Percentiles rank a stretch among this genome's conserved stretches.
phyloP scores from a whole-genome alignment of 257 asterid genomes.

The Nicotiana knightiana region DNA sequence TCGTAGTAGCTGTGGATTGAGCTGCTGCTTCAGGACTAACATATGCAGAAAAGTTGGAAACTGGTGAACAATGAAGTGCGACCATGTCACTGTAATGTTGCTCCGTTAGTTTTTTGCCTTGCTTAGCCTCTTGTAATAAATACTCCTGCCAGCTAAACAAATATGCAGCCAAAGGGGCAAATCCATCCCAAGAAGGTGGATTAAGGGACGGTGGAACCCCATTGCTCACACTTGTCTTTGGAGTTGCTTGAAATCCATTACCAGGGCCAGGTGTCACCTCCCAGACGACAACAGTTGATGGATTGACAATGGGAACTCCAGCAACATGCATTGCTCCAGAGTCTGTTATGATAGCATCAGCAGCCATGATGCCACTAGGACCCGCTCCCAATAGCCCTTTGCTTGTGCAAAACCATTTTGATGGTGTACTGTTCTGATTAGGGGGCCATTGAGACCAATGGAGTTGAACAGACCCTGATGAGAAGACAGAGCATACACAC shows the following conservation, averaged over 20 bases:
- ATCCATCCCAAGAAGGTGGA: slow-evolving; percentile 98
- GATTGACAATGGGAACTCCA: slow-evolving; percentile 97
- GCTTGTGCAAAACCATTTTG: slow-evolving; percentile 97
- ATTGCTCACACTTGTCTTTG: slow-evolving; percentile 57
- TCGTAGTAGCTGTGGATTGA: slow-evolving; percentile 82
- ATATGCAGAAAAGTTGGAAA: slow-evolving; percentile 97
- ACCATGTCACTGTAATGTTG: slow-evolving; percentile 70
- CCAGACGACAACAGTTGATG: slow-evolving; percentile 99
- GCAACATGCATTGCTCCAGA: slow-evolving; percentile 99
- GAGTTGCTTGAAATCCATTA: slow-evolving; percentile 88
- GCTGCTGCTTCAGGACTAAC: slow-evolving; percentile 99
- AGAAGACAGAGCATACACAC: slow-evolving; percentile 97
- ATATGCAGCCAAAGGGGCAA: slow-evolving; percentile 91
- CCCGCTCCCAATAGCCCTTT: slow-evolving; percentile 99
- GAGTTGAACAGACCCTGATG: slow-evolving; percentile 95
- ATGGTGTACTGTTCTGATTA: slow-evolving; percentile 49
- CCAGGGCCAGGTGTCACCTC: slow-evolving; percentile 99
- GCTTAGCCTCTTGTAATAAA: slow-evolving; percentile 72
- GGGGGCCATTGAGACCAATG: slow-evolving; percentile 99
- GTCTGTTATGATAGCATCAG: slow-evolving; percentile 95
- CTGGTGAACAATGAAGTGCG: slow-evolving; percentile 93
- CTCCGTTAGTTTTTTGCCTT: slow-evolving; percentile 62
- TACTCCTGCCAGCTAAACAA: slow-evolving; percentile 96
- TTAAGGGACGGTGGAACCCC: slow-evolving; percentile 81
- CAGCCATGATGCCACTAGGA: slow-evolving; percentile 99